Evolutionary conservation across 2,329 filamentous ascomycete genomes (phyloP).

Genomic region (Claviceps capensis): DNA sequence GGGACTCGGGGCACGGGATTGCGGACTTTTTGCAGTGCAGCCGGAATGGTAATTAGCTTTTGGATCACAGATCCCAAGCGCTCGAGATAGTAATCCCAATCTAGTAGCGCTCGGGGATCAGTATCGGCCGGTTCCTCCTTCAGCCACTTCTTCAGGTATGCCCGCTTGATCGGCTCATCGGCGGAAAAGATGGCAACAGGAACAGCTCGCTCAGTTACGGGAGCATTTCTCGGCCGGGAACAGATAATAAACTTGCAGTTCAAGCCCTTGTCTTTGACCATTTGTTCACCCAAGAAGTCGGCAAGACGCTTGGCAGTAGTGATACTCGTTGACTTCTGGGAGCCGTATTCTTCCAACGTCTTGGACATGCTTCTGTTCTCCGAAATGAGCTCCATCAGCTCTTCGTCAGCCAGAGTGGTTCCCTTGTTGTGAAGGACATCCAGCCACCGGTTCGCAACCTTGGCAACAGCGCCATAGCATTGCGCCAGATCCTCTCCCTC

Average conservation of each 20-base stretch:
- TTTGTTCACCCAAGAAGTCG: conserved; percentile 93
- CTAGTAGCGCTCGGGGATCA: conserved; percentile 77
- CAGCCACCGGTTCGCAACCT: conserved; percentile 90
- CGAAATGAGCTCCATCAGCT: conserved; percentile 98
- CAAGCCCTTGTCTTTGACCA: conserved; percentile 97
- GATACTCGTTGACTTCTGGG: conserved; percentile 97
- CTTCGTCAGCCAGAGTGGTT: conserved; percentile 81
- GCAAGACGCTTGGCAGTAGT: conserved; percentile 90
- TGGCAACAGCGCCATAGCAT: conserved; percentile 83
- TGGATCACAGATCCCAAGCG: conserved; percentile 94
- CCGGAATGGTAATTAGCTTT: conserved; percentile 97
- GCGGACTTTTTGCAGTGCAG: conserved; percentile 82
- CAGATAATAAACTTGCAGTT: conserved; percentile 99
- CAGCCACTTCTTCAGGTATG: conserved; percentile 89
- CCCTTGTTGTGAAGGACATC: conserved; percentile 88
- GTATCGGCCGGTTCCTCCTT: conserved; percentile 85
- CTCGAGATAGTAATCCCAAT: conserved; percentile 96
- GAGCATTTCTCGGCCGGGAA: conserved; percentile 68
- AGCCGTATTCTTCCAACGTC: conserved; percentile 88
- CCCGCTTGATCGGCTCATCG: conserved; percentile 72
- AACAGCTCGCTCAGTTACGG: conserved; percentile 86
- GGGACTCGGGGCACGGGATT: conserved; percentile 90
- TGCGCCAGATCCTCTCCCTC: conserved; percentile 78
- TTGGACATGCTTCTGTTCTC: conserved; percentile 98
- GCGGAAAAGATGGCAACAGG: conserved; percentile 96